Evolutionary conservation across 495 filamentous ascomycete species (phyloP).

Genomic region (Podospora comata): DNA sequence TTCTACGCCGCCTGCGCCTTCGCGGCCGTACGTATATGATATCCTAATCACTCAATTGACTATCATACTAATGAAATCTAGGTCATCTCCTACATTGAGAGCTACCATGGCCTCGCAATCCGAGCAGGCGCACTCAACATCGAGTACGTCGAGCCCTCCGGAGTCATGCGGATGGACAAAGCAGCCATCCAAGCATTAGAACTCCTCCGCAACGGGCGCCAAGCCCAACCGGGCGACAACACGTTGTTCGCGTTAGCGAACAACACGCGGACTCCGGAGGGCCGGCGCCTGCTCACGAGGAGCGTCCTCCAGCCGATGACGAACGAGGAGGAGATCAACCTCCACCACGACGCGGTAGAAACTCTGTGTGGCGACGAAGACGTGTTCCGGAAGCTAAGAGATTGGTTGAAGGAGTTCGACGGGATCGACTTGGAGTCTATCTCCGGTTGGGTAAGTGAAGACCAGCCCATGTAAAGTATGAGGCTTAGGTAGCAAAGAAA

Average conservation of each 20-base stretch:
- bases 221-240: slow-evolving; percentile 70
- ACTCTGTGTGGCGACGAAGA: slow-evolving; percentile 82
- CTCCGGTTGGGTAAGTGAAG: slow-evolving; percentile 21
- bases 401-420: slow-evolving; percentile 43
- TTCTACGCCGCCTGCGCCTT: slow-evolving; percentile 90
- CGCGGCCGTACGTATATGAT: slow-evolving; percentile 63
- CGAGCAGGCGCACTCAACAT: slow-evolving; percentile 71
- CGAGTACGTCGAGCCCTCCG: slow-evolving; percentile 82
- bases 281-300: slow-evolving; percentile 71
- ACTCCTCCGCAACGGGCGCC: slow-evolving; percentile 80
- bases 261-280: slow-evolving; percentile 83
- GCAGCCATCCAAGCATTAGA: slow-evolving; percentile 82
- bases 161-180: slow-evolving; percentile 91
- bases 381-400: slow-evolving; percentile 75
- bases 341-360: slow-evolving; percentile 78
- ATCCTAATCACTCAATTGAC: slow-evolving; percentile 19
- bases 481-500: neutral
- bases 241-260: slow-evolving; percentile 78
- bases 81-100: slow-evolving; percentile 79
- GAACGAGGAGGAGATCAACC: slow-evolving; percentile 54
- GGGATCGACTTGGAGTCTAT: slow-evolving; percentile 27
- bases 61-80: slow-evolving; percentile 32
- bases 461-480: too few species aligned
- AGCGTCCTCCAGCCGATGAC: slow-evolving; percentile 91
- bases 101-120: slow-evolving; percentile 60